Percentiles rank a stretch among this genome's conserved stretches.
Evolutionary conservation across 75 land plant genomes (phyloP).

Genomic region (Cunninghamia lanceolata): DNA sequence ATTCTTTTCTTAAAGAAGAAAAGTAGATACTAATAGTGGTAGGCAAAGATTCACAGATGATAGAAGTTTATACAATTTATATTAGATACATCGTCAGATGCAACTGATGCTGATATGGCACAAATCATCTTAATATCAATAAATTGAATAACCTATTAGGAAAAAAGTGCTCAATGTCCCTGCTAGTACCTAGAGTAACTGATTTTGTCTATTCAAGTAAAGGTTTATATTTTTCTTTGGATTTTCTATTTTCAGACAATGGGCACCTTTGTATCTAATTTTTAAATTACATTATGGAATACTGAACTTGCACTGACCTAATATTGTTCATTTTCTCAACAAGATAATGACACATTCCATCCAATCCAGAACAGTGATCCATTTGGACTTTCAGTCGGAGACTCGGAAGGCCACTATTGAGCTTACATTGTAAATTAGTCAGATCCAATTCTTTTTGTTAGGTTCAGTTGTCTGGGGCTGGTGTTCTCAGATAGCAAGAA

Average conservation of each 20-base stretch:
- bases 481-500: not conserved
- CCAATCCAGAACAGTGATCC: slow-evolving; percentile 48
- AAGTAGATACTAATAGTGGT: not conserved
- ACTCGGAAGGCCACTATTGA: slow-evolving; percentile 75
- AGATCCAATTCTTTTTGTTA: not conserved
- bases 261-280: not conserved
- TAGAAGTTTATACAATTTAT: not conserved
- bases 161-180: not conserved
- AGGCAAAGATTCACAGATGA: not conserved
- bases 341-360: slow-evolving; percentile 71
- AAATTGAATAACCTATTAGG: not conserved
- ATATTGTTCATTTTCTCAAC: not conserved
- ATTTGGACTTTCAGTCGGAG: slow-evolving; percentile 79
- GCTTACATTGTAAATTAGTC: slow-evolving; percentile 72
- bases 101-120: not conserved
- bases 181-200: not conserved
- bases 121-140: not conserved
- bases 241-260: not conserved
- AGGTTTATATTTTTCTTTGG: not conserved
- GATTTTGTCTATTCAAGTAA: not conserved
- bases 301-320: not conserved
- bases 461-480: not conserved
- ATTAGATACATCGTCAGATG: not conserved
- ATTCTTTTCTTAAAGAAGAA: not conserved
- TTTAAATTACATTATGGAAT: not conserved